phyloP scores from a whole-genome alignment of 805 yeast genomes.

The Ogataea chonburiensis region DNA sequence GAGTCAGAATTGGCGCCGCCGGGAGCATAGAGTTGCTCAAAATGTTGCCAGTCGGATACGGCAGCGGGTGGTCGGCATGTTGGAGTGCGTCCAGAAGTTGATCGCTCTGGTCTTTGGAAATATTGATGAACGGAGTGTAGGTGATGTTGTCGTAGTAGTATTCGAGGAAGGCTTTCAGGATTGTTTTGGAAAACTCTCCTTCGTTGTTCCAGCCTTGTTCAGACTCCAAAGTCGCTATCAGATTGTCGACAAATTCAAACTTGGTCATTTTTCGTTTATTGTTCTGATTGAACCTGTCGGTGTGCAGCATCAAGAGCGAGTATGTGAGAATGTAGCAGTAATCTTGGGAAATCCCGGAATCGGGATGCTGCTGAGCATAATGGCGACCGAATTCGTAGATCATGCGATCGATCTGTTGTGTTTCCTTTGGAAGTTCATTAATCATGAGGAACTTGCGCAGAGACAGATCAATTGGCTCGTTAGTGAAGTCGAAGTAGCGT shows the following conservation, averaged over 20 bases:
- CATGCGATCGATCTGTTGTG: slow-evolving; percentile 74
- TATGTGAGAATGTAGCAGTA: slow-evolving; percentile 63
- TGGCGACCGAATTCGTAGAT: slow-evolving; percentile 54
- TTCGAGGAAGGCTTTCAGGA: slow-evolving; percentile 44
- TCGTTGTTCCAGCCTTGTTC: slow-evolving; percentile 16
- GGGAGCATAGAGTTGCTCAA: slow-evolving; percentile 17
- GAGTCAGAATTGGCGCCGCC: slow-evolving; percentile 12
- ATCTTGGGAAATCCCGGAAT: slow-evolving; percentile 40
- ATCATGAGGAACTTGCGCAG: slow-evolving; percentile 57
- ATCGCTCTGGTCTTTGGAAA: slow-evolving; percentile 27
- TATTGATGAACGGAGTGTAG: slow-evolving; percentile 52
- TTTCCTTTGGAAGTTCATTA: slow-evolving; percentile 63
- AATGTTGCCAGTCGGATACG: slow-evolving; percentile 30
- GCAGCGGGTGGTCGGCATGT: slow-evolving; percentile 16
- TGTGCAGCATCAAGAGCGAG: slow-evolving; percentile 68
- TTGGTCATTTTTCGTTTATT: slow-evolving; percentile 68
- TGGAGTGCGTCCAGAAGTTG: slow-evolving; percentile 22
- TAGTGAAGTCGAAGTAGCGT: slow-evolving; percentile 45
- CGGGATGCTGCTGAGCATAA: slow-evolving; percentile 45
- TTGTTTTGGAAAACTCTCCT: slow-evolving; percentile 31
- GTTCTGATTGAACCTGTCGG: slow-evolving; percentile 67
- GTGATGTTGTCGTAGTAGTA: slow-evolving; percentile 70
- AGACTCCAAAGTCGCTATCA: slow-evolving; percentile 26
- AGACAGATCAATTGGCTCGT: slow-evolving; percentile 64
- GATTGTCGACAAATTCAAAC: slow-evolving; percentile 53